phyloP scores from a whole-genome alignment of 31 red algal genomes.

The Endocladia muricata region DNA sequence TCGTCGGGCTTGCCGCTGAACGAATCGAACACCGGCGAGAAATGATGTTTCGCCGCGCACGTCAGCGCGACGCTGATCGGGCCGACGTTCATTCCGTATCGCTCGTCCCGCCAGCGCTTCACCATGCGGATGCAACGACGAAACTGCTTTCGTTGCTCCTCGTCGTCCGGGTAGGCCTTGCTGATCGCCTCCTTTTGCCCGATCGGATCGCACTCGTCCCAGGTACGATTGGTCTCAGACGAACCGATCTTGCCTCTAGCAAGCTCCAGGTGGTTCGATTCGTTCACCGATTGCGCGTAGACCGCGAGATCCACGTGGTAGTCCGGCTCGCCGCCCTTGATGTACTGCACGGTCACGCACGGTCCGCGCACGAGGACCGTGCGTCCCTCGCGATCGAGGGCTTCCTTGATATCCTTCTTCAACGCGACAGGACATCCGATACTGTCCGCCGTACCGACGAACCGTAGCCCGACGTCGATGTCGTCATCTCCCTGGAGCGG shows the following conservation, averaged over 20 bases:
- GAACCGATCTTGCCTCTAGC: neutral
- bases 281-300: neutral
- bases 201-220: neutral
- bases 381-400: neutral
- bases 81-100: neutral
- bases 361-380: neutral
- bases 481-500: neutral
- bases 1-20: no score
- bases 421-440: neutral
- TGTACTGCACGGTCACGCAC: neutral
- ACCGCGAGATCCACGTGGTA: neutral
- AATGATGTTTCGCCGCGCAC: neutral
- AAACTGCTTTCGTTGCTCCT: neutral
- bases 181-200: neutral
- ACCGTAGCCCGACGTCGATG: conserved; percentile 1
- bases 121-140: neutral
- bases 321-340: neutral
- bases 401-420: neutral
- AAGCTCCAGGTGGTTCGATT: neutral
- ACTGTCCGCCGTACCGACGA: neutral
- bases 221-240: neutral
- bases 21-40: no score
- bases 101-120: neutral
- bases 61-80: neutral
- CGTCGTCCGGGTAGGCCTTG: neutral